Base-by-base conservation (phyloP, 371 early-diverging fungal species). In the Haplosporangium sp. region DNA sequence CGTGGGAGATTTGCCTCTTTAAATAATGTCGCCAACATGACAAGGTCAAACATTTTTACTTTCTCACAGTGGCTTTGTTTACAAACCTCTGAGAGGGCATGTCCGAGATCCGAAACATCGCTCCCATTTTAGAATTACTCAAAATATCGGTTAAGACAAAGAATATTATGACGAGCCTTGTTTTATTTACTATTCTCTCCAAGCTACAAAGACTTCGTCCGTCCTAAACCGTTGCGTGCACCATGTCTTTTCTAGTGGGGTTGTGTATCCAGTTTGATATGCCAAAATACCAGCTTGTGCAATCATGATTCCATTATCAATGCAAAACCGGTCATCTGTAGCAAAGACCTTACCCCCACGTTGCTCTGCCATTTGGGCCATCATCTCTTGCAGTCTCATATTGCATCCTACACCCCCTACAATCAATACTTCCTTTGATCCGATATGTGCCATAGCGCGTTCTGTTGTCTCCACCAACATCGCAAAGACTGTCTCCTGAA, bases 291-390 rank as follows among this genome's bases (percentile, higher is more conserved):
- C 99, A 1, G 99, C 98, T 75, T 98, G 98, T 2, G 99, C 99
- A 84, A 99, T 99, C 99, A 99, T 99, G 55, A 98, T 92, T 8
- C 99, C 99, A 81, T 99, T 99, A 82, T 99, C 99, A 63, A 99
- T 99, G 77, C 99, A 99, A 84, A 96, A 99, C 89, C 97, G 84
- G 79, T 99, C 99, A 85, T 99, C 99, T 1, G 96, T 99, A 1
- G 98, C 96, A 88, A 95, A 98, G 7, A 98, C 91, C 63, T 85
- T 88, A 3, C 95, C 99, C 27, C 90, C 94, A 44, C 99, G 92
- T 74, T 99, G 94, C 60, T 86, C 71, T 4, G 95, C 98, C 99
- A 99, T 99, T 61, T 89, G 84, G 34, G 82, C 93, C 97, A 99
- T 99, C 99, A 99, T 99, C 81, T 96, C 94, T 84, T 99, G 99